A percentile compares a stretch with the other conserved stretches of the same genome.
Conservation (phyloP, 371 early-diverging fungal species). For the Fennellomyces sp. region DNA sequence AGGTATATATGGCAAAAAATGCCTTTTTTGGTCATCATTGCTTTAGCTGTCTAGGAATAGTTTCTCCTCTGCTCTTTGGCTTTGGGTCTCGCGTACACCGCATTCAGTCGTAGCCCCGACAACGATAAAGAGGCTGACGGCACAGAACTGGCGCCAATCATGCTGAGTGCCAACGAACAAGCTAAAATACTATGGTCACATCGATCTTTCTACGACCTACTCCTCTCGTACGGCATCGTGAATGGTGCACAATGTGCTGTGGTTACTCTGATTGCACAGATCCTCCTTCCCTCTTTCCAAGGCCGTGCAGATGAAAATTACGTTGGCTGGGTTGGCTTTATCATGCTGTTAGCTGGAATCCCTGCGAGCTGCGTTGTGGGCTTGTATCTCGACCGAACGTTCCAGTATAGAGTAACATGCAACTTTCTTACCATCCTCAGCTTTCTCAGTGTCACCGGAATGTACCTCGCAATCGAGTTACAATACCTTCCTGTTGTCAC, state of each 20-base stretch:
- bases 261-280: conserved; percentile 51
- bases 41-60: too few species aligned
- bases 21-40: neutral
- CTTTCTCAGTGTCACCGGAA: conserved; percentile 25
- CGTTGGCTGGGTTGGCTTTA: conserved; percentile 46
- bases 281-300: conserved; percentile 45
- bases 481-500: conserved; percentile 1
- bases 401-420: conserved; percentile 35
- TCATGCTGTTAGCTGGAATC: conserved; percentile 46
- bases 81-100: neutral
- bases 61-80: neutral
- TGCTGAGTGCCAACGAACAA: conserved; percentile 24
- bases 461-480: conserved; percentile 31
- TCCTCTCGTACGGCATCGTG: conserved; percentile 43
- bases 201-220: conserved; percentile 20
- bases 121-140: neutral
- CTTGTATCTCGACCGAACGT: conserved; percentile 44
- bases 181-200: conserved; percentile 16
- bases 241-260: conserved; percentile 57
- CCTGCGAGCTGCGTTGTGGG: conserved; percentile 46
- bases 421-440: conserved; percentile 26
- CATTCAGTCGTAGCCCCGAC: neutral
- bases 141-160: neutral
- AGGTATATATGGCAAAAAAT: conserved; percentile 22
- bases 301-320: conserved; percentile 29